These are phyloP conservation scores for Kwoniella sp. DNA, from an alignment of 768 basidiomycete species.

Conservation along the genomic window DNA sequence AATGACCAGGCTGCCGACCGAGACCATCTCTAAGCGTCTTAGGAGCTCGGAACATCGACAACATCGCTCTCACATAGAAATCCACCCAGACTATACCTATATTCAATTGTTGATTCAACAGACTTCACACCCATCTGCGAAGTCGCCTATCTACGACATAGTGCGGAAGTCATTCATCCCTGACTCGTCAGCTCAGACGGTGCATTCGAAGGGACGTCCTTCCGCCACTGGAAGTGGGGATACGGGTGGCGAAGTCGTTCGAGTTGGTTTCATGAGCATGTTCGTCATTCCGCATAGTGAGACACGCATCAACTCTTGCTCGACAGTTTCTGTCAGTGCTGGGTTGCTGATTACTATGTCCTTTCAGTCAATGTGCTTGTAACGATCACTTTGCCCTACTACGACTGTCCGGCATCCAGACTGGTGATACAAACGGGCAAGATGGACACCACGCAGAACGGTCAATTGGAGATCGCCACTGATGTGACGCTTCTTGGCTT, in stretches of 20 bases:
- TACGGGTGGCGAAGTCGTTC: not conserved
- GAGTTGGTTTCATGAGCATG: constrained; percentile 9
- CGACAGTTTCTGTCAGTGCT: too few species aligned
- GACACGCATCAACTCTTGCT: not conserved
- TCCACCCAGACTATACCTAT: constrained; percentile 1
- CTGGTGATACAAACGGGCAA: not conserved
- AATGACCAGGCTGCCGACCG: not conserved
- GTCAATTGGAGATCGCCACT: not conserved
- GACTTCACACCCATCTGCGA: not conserved
- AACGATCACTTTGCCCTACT: constrained; percentile 2
- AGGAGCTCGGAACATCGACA: constrained; percentile 6
- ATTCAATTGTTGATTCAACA: constrained; percentile 7
- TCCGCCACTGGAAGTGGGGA: not conserved
- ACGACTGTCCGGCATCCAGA: constrained; percentile 5
- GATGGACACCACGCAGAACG: not conserved
- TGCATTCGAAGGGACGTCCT: not conserved
- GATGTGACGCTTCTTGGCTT: constrained; percentile 6
- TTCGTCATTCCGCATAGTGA: constrained; percentile 7
- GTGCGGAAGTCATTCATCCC: not conserved
- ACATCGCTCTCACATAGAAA: constrained; percentile 1
- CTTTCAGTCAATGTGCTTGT: constrained; percentile 4
- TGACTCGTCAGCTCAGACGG: not conserved
- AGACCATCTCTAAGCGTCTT: not conserved
- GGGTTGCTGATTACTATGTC: not conserved
- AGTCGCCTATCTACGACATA: constrained; percentile 6